Evolutionary conservation across 495 filamentous ascomycete genomes (phyloP), one percentile per base, ranked within the genome.

Genomic region (Penicillium crystallinum): DNA sequence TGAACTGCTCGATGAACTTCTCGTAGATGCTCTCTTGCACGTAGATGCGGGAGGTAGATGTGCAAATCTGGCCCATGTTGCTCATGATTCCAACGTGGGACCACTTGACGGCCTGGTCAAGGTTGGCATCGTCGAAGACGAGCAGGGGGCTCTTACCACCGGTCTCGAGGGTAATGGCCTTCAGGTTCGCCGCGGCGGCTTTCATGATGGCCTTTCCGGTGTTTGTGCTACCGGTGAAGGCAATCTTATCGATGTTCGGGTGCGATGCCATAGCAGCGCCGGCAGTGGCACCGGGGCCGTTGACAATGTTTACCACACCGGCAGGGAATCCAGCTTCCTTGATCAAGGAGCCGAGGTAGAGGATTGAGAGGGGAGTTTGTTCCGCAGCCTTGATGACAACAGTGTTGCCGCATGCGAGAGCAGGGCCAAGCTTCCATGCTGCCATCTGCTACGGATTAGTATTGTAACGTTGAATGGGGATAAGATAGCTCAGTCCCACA

Each of bases 161-260:
- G 3, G 91, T 95, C 68, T 96, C 90, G 14, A 96, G 81, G 10
- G 53, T 56, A n/a, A 64, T 64, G 14, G 54, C 45, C 45, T 64
- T 64, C 25, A 64, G 18, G 5, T 6, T 91, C 6, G 77, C 71
- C 6, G 85, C 77, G 1, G 90, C 91, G 75, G 86, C 84, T 68
- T 90, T 91, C 90, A 95, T 96, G 57, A 96, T 89, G 59, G 88
- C 79, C 56, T 82, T 81, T 35, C 83, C 89, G 15, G 90, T 96
- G 1, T 76, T 75, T 7, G 90, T 96, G 40, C 81, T 86, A 48
- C 90, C 90, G 3, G 90, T 96, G 61, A 96, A 96, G 33, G 90
- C 89, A 49, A 96, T 74, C 74, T 95, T 96, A 73, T 95, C 90
- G 47, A 96, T 79, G 34, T 74, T 77, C 9, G 80, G 64, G 64